Percentiles rank a stretch among this genome's conserved stretches.
Evolutionary conservation across 805 yeast species (phyloP).

Genomic region (Candida ponderosae): DNA sequence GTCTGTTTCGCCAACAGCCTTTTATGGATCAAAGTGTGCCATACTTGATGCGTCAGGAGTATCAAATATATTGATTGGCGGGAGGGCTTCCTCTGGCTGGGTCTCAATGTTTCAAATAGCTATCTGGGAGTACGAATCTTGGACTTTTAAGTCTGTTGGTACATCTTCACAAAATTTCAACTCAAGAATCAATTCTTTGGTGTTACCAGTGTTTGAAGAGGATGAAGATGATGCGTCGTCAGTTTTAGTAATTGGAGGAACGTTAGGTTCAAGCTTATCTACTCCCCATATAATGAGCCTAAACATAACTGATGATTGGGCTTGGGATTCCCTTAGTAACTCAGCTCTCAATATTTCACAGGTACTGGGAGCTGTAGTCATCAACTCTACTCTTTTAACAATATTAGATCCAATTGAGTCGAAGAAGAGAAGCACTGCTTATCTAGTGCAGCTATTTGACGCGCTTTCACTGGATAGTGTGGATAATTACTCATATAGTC

Average conservation of each 20-base stretch:
- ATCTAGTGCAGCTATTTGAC: conserved; percentile 34
- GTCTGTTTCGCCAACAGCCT: conserved; percentile 46
- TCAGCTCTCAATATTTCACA: conserved; percentile 19
- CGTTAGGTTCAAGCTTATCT: conserved; percentile 38
- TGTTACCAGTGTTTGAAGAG: conserved; percentile 42
- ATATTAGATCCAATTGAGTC: conserved; percentile 23
- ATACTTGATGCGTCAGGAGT: conserved; percentile 32
- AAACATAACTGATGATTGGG: conserved; percentile 15
- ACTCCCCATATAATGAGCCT: conserved; percentile 13
- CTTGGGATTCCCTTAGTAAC: conserved; percentile 16
- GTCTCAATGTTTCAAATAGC: conserved; percentile 68
- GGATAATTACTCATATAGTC: not conserved
- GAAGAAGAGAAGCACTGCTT: conserved; percentile 19
- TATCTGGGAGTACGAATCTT: conserved; percentile 58
- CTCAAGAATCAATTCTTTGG: conserved; percentile 45
- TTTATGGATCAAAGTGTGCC: conserved; percentile 41
- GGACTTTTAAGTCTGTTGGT: conserved; percentile 48
- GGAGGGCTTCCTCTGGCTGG: conserved; percentile 58
- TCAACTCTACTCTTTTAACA: conserved; percentile 42
- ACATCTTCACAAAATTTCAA: conserved; percentile 30
- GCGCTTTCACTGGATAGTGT: conserved; percentile 27
- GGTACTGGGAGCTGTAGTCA: conserved; percentile 40
- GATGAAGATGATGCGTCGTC: conserved; percentile 16
- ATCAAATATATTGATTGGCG: conserved; percentile 55
- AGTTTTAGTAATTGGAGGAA: conserved; percentile 58